Percentiles rank a stretch among this genome's conserved stretches.
Conservation (phyloP, 352 stramenopile species). For the Pythium aphanidermatum region DNA sequence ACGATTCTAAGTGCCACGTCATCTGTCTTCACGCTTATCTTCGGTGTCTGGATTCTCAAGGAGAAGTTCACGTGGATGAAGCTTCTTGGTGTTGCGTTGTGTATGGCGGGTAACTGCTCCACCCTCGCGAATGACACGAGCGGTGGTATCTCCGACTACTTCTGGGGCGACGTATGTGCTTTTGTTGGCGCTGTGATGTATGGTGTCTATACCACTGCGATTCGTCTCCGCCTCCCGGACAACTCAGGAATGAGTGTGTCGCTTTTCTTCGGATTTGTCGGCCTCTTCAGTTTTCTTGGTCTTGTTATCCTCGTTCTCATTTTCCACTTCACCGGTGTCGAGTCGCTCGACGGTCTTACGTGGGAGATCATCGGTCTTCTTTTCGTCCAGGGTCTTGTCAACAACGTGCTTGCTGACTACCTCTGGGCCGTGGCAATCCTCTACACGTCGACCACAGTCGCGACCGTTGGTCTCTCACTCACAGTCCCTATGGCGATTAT, state of each 20-base stretch:
- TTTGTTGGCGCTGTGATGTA: conserved; percentile 88
- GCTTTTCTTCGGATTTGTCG: conserved; percentile 94
- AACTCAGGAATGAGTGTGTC: conserved; percentile 87
- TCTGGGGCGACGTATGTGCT: conserved; percentile 55
- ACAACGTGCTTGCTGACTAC: conserved; percentile 95
- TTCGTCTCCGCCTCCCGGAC: conserved; percentile 68
- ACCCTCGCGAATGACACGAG: conserved; percentile 75
- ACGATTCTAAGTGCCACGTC: conserved; percentile 95
- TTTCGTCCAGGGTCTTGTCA: conserved; percentile 86
- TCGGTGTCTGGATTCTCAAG: conserved; percentile 75
- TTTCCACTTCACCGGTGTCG: conserved; percentile 52
- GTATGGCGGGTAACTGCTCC: conserved; percentile 82
- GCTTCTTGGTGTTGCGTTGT: conserved; percentile 78
- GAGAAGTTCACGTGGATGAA: conserved; percentile 83
- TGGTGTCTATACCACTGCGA: conserved; percentile 90
- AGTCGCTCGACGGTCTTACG: conserved; percentile 54
- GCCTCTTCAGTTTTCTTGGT: conserved; percentile 81
- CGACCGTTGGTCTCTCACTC: conserved; percentile 93
- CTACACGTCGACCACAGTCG: conserved; percentile 93
- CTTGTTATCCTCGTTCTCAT: conserved; percentile 68
- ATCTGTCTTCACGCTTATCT: conserved; percentile 91
- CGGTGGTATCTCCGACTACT: conserved; percentile 28
- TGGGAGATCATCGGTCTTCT: conserved; percentile 81
- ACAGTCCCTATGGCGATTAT: conserved; percentile 95
- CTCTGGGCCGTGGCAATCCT: conserved; percentile 93